Conservation (phyloP, 2,329 filamentous ascomycete genomes). For the Emergomyces orientalis region DNA sequence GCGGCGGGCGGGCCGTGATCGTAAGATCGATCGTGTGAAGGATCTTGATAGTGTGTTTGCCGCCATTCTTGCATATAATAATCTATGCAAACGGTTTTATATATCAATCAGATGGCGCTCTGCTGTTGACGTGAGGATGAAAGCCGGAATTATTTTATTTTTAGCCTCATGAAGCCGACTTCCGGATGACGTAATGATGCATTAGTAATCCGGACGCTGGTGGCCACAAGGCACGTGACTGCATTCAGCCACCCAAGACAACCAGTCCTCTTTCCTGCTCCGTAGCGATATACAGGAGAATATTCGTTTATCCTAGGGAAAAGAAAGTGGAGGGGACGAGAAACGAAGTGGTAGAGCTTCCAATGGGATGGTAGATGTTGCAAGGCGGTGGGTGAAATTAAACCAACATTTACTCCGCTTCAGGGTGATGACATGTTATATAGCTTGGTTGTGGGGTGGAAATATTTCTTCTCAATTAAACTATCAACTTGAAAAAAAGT, state of each 20-base stretch:
- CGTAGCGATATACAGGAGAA: too few relatives aligned
- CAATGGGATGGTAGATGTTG: neutral
- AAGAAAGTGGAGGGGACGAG: too few relatives aligned
- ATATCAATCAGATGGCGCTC: neutral
- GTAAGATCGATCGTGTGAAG: slow-evolving; percentile 1
- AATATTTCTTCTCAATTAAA: neutral
- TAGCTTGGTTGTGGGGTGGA: neutral
- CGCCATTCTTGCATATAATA: slow-evolving; percentile 3
- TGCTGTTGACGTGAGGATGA: neutral
- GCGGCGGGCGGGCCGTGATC: neutral
- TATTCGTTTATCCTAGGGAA: too few relatives aligned
- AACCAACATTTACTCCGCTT: neutral
- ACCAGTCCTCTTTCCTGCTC: too few relatives aligned
- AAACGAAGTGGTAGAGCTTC: too few relatives aligned
- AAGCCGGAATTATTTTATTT: neutral
- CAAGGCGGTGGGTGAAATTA: neutral
- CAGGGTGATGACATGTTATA: neutral
- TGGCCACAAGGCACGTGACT: too few relatives aligned
- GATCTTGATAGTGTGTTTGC: slow-evolving; percentile 1
- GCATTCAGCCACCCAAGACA: too few relatives aligned
- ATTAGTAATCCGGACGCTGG: slow-evolving; percentile 2
- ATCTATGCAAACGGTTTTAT: neutral
- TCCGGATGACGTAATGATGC: slow-evolving; percentile 1
- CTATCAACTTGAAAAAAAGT: neutral
- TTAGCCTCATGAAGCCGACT: neutral